phyloP scores from a whole-genome alignment of 805 yeast genomes.

The Vanderwaltozyma polyspora region DNA sequence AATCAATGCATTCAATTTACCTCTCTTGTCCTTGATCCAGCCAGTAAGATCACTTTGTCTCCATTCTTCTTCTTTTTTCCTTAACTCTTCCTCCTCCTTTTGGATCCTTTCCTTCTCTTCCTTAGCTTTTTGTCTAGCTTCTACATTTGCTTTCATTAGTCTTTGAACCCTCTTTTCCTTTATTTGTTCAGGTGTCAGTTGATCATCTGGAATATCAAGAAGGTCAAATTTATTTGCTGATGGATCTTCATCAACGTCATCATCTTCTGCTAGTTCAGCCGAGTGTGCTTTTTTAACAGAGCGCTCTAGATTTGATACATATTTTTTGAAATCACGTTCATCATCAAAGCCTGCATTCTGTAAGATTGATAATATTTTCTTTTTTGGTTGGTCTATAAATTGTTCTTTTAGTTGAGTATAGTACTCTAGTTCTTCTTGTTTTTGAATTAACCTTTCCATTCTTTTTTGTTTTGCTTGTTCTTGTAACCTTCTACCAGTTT shows the following conservation, averaged over 20 bases:
- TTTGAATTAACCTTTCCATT: constrained; percentile 65
- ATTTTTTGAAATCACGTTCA: constrained; percentile 58
- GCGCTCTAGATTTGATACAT: constrained; percentile 51
- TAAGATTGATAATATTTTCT: constrained; percentile 43
- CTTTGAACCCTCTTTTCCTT: constrained; percentile 81
- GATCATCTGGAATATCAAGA: constrained; percentile 74
- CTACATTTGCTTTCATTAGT: constrained; percentile 74
- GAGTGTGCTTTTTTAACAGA: constrained; percentile 57
- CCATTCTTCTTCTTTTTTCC: constrained; percentile 63
- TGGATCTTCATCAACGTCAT: constrained; percentile 35
- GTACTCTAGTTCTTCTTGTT: constrained; percentile 70
- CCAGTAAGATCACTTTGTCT: constrained; percentile 59
- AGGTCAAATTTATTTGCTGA: constrained; percentile 52
- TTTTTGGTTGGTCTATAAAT: constrained; percentile 39
- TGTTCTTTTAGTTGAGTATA: constrained; percentile 48
- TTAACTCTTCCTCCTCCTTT: constrained; percentile 47
- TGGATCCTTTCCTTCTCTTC: constrained; percentile 64
- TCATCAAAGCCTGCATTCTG: constrained; percentile 71
- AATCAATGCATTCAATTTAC: constrained; percentile 47
- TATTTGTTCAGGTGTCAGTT: constrained; percentile 65
- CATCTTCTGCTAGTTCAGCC: constrained; percentile 52
- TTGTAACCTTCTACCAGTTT: constrained; percentile 79
- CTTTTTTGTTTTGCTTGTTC: constrained; percentile 85
- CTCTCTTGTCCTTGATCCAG: constrained; percentile 70
- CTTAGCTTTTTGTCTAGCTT: constrained; percentile 74